Base-by-base conservation (phyloP, 495 filamentous ascomycete species). In the Aspergillus haitiensis region DNA sequence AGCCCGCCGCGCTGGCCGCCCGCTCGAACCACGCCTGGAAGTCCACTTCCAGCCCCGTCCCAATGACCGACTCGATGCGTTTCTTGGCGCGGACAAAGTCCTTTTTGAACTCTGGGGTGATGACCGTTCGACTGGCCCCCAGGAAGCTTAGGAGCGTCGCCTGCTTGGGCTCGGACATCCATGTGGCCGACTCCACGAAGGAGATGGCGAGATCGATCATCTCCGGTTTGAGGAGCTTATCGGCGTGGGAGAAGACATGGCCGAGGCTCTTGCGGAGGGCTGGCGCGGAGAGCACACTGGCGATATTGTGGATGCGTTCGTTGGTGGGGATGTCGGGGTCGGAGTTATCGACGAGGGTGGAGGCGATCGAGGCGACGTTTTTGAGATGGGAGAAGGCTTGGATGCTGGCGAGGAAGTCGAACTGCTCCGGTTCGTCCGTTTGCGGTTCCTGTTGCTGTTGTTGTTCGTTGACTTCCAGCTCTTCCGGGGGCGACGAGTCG, bases 191-290 rank as follows among this genome's bases (percentile, higher is more conserved):
- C 15, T 33, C 9, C 31, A 56, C 8, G 6, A 56, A 7, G 21
- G 12, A 16, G 37, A 33, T 31, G 27, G 37, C 54, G 1, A 15
- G 21, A 31, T 56, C 54, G 12, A 56, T 47, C 34, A 51, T 9
- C 11, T 49, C 46, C 2, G 56, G 56, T 3, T 15, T 52, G 34
- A 58, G 18, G 10, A 58, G 34, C 34, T 52, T 52, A 18, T 16
- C 21, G 6, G 40, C 54, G 13, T 56, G 15, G 0, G 34, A 21
- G 51, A 18, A 21, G 51, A 53, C 31, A 35, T 53, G 36, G 3
- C 18, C 1, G 9, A 53, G 16, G 3, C 34, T 15, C 11, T 10
- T 7, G n/a, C 5, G 34, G 51, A 53, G 36, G 52, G 10, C n/a
- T 2, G 35, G n/a, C 36, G 51, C 40, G 36, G 52, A 42, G 36